Evolutionary conservation across 768 basidiomycete genomes (phyloP), one percentile per base, ranked within the genome.

Genomic region (Strobilomyces confusus): DNA sequence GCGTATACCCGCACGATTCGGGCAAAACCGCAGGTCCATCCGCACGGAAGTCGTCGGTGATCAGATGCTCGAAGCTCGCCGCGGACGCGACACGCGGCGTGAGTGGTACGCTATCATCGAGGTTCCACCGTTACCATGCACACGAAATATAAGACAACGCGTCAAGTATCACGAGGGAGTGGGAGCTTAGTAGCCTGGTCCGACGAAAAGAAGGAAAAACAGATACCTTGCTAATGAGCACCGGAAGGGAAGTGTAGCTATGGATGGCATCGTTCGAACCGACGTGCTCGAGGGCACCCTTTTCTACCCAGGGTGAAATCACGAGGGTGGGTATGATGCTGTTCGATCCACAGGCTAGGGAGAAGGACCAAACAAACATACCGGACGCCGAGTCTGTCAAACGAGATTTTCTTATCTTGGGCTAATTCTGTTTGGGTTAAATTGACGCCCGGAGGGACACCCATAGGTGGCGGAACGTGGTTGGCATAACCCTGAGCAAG

Each of bases 361-460:
- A n/a, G 40, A 23, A 22, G 2, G 25, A 51, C 5, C 19, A 15
- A 12, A 12, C 9, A 1, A 14, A 58, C 55, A n/a, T 53, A 65
- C 64, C 64, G 62, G 14, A 66, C 7, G 23, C 64, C 64, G 8
- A 65, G 62, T 50, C 64, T 56, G 17, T 66, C 59, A 40, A 65
- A 65, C 9, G 47, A 41, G 43, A 65, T n/a, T n/a, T n/a, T n/a
- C n/a, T n/a, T n/a, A n/a, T n/a, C n/a, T n/a, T n/a, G n/a, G n/a
- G n/a, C n/a, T n/a, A n/a, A n/a, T n/a, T n/a, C n/a, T n/a, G n/a
- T n/a, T n/a, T n/a, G n/a, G n/a, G n/a, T n/a, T n/a, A n/a, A n/a
- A n/a, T n/a, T n/a, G 14, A 66, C 64, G 1, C 63, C 64, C 0
- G 64, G 53, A 33, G 64, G 57, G 25, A 66, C 59, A 9, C 62